These are phyloP conservation scores for Colletotrichum horii DNA, from an alignment of 2,329 filamentous ascomycete species.

Conservation along the genomic window DNA sequence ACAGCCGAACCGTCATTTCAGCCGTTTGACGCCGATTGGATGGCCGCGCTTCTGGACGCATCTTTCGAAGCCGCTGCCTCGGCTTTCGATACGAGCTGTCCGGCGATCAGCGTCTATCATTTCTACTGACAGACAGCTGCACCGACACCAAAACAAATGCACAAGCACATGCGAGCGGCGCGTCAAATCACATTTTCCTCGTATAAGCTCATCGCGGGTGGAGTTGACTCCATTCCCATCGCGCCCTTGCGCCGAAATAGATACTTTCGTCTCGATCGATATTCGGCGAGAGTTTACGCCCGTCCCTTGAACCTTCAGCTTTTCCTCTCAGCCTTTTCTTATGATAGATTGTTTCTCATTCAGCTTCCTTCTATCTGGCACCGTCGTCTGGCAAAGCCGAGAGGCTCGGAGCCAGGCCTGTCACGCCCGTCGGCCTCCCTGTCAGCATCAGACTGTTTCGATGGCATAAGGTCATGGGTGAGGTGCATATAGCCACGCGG, in stretches of 20 bases:
- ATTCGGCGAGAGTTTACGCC: background rate
- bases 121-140: background rate
- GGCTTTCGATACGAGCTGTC: background rate
- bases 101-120: background rate
- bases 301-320: background rate
- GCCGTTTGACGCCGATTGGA: background rate
- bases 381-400: background rate
- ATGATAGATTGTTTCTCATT: background rate
- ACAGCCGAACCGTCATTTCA: background rate
- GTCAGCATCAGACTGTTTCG: background rate
- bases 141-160: background rate
- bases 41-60: background rate
- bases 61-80: background rate
- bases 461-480: background rate
- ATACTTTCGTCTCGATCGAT: background rate
- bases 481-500: background rate
- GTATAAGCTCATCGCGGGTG: conserved; percentile 1
- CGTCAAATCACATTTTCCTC: background rate
- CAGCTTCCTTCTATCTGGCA: background rate
- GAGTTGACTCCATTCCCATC: conserved; percentile 1
- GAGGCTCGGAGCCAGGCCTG: background rate
- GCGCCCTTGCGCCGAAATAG: background rate
- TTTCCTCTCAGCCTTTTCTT: background rate
- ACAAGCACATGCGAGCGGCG: background rate
- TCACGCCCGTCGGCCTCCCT: background rate